Base-by-base conservation (phyloP, 495 filamentous ascomycete genomes). In the Talaromyces nanjingensis region DNA sequence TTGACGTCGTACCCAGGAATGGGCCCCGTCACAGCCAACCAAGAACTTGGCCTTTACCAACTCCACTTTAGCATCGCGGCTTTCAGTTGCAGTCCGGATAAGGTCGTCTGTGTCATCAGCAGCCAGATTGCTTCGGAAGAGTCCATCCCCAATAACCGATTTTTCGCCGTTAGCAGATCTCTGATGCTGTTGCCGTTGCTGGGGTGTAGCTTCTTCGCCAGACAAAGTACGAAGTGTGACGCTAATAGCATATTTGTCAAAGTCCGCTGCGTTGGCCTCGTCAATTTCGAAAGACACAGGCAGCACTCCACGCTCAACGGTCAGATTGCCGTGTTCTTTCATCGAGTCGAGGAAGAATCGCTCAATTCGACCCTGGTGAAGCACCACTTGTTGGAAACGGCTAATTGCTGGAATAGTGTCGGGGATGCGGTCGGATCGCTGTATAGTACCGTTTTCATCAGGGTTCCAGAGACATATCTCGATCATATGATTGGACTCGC, bases 1-100 rank as follows among this genome's bases (percentile, higher is more conserved):
- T 69, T 39, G 81, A 76, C 74, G 73, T 22, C 87, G 73, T 5
- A 82, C 79, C 85, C 85, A 87, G 27, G 77, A 79, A 64, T 84
- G 85, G 2, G 86, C 86, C 0, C 86, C 86, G 66, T 90, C 87
- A 55, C 79, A 84, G 5, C 86, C 87, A 16, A 89, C 75, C 62
- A 90, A 69, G 67, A 86, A 89, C 65, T 87, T 88, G 5, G 86
- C 81, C 33, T 70, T 76, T 6, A 89, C 71, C 3, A 64, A 70
- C 63, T 84, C 66, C n/a, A 47, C 42, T 47, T 47, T 47, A 47
- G 4, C 42, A 47, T 66, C 67, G 11, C 59, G 66, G 66, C 66
- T 72, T 8, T 63, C 22, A 56, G 69, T 66, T 18, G 71, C 65
- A 49, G 70, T 69, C 33, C 69, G 73, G 12, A 84, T 71, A 12